Evolutionary conservation across 2,329 filamentous ascomycete genomes (phyloP).

Genomic region (Trichoderma simmonsii): DNA sequence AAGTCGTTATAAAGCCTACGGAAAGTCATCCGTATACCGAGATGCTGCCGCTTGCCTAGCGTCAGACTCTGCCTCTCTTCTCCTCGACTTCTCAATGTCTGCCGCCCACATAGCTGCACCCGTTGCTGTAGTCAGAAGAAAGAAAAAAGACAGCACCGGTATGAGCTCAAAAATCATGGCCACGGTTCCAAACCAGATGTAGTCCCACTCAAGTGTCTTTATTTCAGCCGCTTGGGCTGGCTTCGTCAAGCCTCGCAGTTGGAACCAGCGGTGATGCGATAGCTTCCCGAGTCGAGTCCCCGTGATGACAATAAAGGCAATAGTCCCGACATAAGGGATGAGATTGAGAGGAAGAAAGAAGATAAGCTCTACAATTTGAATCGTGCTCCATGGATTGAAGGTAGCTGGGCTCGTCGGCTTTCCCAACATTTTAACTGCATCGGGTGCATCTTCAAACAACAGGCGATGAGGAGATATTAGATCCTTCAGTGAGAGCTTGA

Average conservation of each 20-base stretch:
- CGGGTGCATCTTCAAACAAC: constrained; percentile 63
- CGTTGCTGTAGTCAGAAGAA: constrained; percentile 80
- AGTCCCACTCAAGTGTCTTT: constrained; percentile 68
- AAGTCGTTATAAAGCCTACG: not conserved
- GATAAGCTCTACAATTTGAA: constrained; percentile 86
- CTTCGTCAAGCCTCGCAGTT: constrained; percentile 70
- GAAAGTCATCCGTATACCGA: constrained; percentile 12
- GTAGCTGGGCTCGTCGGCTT: constrained; percentile 73
- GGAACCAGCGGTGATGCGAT: constrained; percentile 87
- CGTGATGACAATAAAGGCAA: constrained; percentile 82
- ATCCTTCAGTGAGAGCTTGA: constrained; percentile 68
- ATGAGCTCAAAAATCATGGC: constrained; percentile 84
- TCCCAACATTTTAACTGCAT: constrained; percentile 75
- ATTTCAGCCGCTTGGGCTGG: constrained; percentile 71
- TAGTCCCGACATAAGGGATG: constrained; percentile 76
- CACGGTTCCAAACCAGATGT: constrained; percentile 88
- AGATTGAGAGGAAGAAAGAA: constrained; percentile 80
- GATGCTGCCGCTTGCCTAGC: not conserved
- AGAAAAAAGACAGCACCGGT: constrained; percentile 88
- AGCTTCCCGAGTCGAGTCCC: constrained; percentile 85
- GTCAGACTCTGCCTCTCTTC: constrained; percentile 3
- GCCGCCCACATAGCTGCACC: constrained; percentile 86
- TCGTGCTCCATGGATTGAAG: constrained; percentile 84
- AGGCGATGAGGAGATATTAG: constrained; percentile 66
- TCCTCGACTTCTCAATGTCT: constrained; percentile 60